Evolutionary conservation across 2,329 filamentous ascomycete genomes (phyloP).

Genomic region (Alternaria triticimaculans): DNA sequence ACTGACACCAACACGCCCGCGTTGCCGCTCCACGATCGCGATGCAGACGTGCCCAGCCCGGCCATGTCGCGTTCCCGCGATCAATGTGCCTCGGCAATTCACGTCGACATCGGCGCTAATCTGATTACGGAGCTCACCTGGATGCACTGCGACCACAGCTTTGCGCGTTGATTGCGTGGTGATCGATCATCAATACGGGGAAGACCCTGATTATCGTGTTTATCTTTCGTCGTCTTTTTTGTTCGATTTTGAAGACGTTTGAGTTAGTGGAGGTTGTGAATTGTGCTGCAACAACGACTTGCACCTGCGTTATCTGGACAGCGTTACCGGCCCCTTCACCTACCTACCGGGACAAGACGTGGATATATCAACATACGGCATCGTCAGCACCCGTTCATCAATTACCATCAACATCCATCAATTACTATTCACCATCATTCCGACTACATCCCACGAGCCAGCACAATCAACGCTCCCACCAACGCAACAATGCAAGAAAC

Average conservation of each 20-base stretch:
- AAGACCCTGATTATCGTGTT: neutral
- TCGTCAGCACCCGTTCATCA: neutral
- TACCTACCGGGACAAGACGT: neutral
- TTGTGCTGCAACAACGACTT: neutral
- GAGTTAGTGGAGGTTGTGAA: neutral
- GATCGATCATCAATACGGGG: neutral
- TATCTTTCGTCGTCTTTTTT: neutral
- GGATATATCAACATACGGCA: neutral
- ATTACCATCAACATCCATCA: neutral
- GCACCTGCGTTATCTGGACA: neutral
- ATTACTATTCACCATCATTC: neutral
- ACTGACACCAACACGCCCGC: constrained; percentile 2
- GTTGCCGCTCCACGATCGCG: neutral
- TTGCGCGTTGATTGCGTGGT: neutral
- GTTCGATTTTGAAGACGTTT: neutral
- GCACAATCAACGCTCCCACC: neutral
- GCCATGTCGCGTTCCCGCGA: constrained; percentile 1
- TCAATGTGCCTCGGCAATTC: constrained; percentile 7
- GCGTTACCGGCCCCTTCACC: neutral
- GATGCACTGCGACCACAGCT: constrained; percentile 5
- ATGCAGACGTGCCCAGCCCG: neutral
- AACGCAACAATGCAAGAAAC: constrained; percentile 34
- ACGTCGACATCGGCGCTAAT: constrained; percentile 13
- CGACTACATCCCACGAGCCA: neutral
- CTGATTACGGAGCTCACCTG: neutral